A percentile compares a stretch with the other conserved stretches of the same genome.
Conservation (phyloP, 148 eudicot genomes). For the Euryodendron excelsum region DNA sequence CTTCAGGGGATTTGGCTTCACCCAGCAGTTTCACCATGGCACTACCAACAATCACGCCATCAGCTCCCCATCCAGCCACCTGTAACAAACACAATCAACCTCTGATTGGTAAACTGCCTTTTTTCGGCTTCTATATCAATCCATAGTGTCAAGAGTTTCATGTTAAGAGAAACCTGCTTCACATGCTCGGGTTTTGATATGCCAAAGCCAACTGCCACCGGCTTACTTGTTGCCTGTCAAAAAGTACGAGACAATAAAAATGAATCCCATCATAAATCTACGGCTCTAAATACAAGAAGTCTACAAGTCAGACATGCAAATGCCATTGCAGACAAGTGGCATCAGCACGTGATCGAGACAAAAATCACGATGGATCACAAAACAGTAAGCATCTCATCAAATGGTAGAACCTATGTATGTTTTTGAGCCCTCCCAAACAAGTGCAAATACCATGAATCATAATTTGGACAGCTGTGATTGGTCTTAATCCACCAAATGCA, state of each 20-base stretch:
- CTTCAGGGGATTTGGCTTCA: conserved; percentile 70
- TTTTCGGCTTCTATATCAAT: background rate
- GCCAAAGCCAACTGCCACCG: conserved; percentile 95
- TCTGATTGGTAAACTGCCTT: background rate
- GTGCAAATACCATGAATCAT: background rate
- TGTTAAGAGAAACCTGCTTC: conserved; percentile 46
- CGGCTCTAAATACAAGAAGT: background rate
- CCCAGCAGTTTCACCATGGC: conserved; percentile 71
- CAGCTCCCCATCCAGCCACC: conserved; percentile 93
- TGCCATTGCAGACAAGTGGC: background rate
- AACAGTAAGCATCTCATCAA: background rate
- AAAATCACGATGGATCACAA: background rate
- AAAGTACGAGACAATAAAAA: background rate
- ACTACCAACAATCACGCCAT: conserved; percentile 91
- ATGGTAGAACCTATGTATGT: too few relatives aligned
- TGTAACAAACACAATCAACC: conserved; percentile 15
- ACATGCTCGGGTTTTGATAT: conserved; percentile 87
- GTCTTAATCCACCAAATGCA: background rate
- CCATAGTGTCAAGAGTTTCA: background rate
- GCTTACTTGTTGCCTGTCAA: conserved; percentile 63
- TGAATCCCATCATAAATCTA: background rate
- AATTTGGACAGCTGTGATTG: background rate
- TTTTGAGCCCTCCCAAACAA: conserved; percentile 4
- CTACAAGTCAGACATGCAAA: conserved; percentile 7
- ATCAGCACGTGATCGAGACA: background rate